These are phyloP conservation scores for Stagonosporopsis rhizophila DNA, from an alignment of 2,329 filamentous ascomycete genomes.

Conservation along the genomic window DNA sequence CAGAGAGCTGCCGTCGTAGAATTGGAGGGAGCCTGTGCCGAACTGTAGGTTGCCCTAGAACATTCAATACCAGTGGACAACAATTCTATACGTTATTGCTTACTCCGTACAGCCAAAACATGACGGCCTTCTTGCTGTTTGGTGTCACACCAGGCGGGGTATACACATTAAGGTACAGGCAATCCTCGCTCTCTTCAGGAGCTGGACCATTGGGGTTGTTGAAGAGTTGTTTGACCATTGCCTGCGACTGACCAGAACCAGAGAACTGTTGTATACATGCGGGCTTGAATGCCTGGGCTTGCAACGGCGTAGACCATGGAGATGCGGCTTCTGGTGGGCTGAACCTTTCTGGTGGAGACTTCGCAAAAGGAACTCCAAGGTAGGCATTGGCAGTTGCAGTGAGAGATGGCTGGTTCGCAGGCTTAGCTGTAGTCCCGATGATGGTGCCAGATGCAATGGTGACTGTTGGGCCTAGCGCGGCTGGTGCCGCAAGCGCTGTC, in stretches of 20 bases:
- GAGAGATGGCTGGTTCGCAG: constrained; percentile 18
- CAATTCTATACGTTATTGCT: not conserved
- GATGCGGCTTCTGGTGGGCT: constrained; percentile 21
- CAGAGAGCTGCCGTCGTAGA: constrained; percentile 34
- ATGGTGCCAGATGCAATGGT: constrained; percentile 15
- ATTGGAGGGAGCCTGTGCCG: constrained; percentile 24
- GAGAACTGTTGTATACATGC: constrained; percentile 29
- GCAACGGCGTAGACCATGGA: constrained; percentile 20
- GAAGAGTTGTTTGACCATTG: constrained; percentile 19
- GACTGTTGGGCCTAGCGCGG: constrained; percentile 12
- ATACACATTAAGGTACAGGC: constrained; percentile 49
- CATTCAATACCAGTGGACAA: constrained; percentile 16
- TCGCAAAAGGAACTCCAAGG: constrained; percentile 23
- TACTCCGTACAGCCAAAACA: constrained; percentile 20
- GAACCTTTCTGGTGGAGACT: constrained; percentile 27
- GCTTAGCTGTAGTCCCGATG: constrained; percentile 14
- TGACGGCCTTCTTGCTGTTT: constrained; percentile 23
- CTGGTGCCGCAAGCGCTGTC: constrained; percentile 6
- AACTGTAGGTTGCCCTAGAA: constrained; percentile 31
- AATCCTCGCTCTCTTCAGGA: constrained; percentile 45
- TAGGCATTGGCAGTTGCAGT: constrained; percentile 21
- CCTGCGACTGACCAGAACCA: constrained; percentile 10
- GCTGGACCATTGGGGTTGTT: constrained; percentile 22
- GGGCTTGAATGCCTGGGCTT: constrained; percentile 21
- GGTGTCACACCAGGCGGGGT: constrained; percentile 28